These are phyloP conservation scores for Jatropha multifida DNA, from an alignment of 441 rosid genomes.

Conservation along the genomic window DNA sequence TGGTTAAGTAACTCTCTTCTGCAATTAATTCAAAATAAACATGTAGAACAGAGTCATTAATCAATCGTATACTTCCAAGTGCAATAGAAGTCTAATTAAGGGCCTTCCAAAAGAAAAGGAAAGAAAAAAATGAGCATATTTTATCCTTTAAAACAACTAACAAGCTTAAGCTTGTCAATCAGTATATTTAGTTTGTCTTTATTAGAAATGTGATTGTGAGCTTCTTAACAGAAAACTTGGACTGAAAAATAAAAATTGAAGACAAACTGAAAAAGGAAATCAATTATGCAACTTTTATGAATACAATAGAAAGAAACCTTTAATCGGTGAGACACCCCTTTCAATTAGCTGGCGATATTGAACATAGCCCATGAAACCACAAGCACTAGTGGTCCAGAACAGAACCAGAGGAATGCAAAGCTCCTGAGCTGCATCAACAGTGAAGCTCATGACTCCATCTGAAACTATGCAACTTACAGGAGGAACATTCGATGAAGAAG, in stretches of 20 bases:
- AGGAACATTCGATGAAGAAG: conserved; percentile 19
- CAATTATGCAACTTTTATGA: no score
- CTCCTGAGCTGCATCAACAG: conserved; percentile 38
- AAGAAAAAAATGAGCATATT: no score
- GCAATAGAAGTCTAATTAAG: no score
- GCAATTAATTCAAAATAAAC: not conserved
- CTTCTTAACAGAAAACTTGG: no score
- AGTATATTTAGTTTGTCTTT: no score
- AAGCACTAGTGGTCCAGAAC: conserved; percentile 35
- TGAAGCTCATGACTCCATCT: conserved; percentile 39
- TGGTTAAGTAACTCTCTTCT: conserved; percentile 8
- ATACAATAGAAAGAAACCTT: conserved; percentile 27
- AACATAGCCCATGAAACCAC: conserved; percentile 30
- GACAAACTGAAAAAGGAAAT: no score
- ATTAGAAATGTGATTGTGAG: no score
- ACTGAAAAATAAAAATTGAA: no score
- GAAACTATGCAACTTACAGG: conserved; percentile 45
- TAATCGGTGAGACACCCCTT: conserved; percentile 36
- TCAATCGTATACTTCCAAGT: no score
- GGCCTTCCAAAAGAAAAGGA: no score
- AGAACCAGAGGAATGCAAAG: conserved; percentile 32
- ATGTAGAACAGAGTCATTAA: not conserved
- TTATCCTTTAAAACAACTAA: no score
- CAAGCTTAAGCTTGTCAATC: no score
- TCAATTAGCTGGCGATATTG: conserved; percentile 25